phyloP scores from a whole-genome alignment of 192 early-diverging fungal genomes.

The Entomortierella beljakovae region DNA sequence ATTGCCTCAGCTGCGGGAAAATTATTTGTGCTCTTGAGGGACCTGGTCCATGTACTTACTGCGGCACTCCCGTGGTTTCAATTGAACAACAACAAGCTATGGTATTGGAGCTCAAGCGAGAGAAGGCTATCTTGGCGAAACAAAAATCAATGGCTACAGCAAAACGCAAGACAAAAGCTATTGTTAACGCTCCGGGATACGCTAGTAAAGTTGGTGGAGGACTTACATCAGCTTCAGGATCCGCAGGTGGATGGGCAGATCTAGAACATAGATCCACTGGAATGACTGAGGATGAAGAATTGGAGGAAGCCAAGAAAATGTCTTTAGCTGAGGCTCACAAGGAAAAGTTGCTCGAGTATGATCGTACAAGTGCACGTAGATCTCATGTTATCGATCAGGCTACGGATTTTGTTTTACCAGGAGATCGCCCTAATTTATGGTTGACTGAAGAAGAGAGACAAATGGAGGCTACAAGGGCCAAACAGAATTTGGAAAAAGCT shows the following conservation, averaged over 20 bases:
- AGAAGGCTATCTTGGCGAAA: constrained; percentile 54
- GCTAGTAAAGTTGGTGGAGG: constrained; percentile 60
- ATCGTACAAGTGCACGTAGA: constrained; percentile 60
- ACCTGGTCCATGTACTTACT: constrained; percentile 67
- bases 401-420: constrained; percentile 64
- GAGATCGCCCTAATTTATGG: constrained; percentile 65
- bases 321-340: constrained; percentile 60
- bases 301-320: constrained; percentile 51
- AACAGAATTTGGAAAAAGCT: constrained; percentile 57
- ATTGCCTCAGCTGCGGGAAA: constrained; percentile 69
- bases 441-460: constrained; percentile 60
- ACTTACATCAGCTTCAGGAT: constrained; percentile 31
- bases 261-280: constrained; percentile 18
- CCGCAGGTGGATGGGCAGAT: constrained; percentile 29
- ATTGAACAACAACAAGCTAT: constrained; percentile 63
- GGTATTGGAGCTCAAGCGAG: constrained; percentile 62
- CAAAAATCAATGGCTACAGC: constrained; percentile 20
- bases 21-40: constrained; percentile 69
- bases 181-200: constrained; percentile 52
- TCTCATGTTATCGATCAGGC: constrained; percentile 62
- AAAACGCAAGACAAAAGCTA: constrained; percentile 42
- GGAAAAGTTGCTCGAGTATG: constrained; percentile 61
- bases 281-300: constrained; percentile 58
- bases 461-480: constrained; percentile 52
- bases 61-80: constrained; percentile 62